These are phyloP conservation scores for Diaporthe eres DNA, from an alignment of 2,329 filamentous ascomycete species.

Conservation along the genomic window DNA sequence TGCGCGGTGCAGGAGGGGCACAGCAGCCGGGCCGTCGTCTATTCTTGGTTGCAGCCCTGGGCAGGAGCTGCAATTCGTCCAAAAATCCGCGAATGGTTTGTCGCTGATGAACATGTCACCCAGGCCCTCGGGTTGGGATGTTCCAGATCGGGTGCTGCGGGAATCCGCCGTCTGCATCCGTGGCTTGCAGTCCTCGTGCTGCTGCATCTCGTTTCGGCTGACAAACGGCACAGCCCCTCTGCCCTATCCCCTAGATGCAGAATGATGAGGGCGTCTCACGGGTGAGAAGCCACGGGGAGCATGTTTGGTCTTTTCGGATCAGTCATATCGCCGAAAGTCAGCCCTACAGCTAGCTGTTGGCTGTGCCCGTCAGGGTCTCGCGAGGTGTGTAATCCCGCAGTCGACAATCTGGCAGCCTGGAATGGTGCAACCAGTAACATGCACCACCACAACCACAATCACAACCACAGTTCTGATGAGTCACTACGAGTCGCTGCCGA, in stretches of 20 bases:
- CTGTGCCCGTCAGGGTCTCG: neutral
- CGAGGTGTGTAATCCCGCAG: conserved; percentile 9
- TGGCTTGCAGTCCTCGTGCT: conserved; percentile 39
- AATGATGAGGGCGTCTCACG: conserved; percentile 14
- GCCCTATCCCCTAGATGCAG: neutral
- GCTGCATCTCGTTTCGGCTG: conserved; percentile 24
- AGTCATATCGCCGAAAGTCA: conserved; percentile 13
- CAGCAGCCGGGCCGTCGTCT: conserved; percentile 37
- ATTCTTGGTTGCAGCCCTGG: conserved; percentile 36
- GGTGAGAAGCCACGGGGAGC: neutral
- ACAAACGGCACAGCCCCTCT: conserved; percentile 39
- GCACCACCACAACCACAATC: conserved; percentile 6
- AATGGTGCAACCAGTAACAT: conserved; percentile 3
- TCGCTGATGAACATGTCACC: conserved; percentile 39
- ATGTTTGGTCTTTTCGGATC: conserved; percentile 13
- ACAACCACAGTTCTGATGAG: conserved; percentile 11
- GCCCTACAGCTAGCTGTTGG: conserved; percentile 22
- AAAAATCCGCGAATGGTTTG: conserved; percentile 30
- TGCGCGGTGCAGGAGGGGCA: conserved; percentile 21
- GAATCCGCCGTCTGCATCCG: conserved; percentile 30
- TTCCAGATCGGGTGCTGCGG: conserved; percentile 41
- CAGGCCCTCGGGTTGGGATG: conserved; percentile 41
- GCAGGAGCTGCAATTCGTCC: conserved; percentile 35
- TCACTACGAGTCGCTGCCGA: conserved; percentile 10
- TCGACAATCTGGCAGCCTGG: conserved; percentile 24